Base-by-base conservation (phyloP, 441 rosid species). In the Corymbia citriodora region DNA sequence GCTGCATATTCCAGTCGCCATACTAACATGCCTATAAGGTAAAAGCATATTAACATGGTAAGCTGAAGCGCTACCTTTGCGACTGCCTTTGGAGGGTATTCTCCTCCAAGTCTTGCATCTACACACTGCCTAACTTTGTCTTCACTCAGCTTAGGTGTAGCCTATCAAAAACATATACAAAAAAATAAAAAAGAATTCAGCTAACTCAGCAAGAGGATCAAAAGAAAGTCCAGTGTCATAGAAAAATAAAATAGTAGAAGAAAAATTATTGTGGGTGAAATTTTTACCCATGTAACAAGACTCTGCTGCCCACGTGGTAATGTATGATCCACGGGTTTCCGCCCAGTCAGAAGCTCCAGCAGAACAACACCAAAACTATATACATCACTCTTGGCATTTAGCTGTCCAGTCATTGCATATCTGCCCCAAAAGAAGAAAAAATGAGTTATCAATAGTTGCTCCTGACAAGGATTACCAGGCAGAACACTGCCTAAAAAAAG, bases 361-460 rank as follows among this genome's bases (percentile, higher is more conserved):
- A 96, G 91, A 74, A 95, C 97, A 92, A 96, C 98, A 63, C 98
- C 98, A 89, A 96, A 96, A 90, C 98, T 95, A 93, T 96, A 96
- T 21, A 96, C 97, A 40, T 96, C 98, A 93, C 98, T 95, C 92
- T 95, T 96, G 18, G 96, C 96, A 91, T 95, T 95, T 91, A 95
- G 68, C 88, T 95, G 98, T 17, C 96, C 97, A 3, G 98, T 95
- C 98, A 96, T 96, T 3, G 98, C 96, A 92, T 95, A 96, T 90
- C 97, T 96, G 94, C 52, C 93, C 81, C 88, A 59, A n/a, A 90
- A 33, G 16, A 85, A 14, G 31, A 89, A 17, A 57, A 29, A 11
- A 49, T 5, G 50, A 7, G 9, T 83, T 55, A 68, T 52, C 23
- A 83, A 48, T 57, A 52, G 86, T 53, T 49, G 57, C 68, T 90